Evolutionary conservation across 306 rosid species (phyloP), one percentile per base, ranked within the genome.

Genomic region (Acacia acuminata): DNA sequence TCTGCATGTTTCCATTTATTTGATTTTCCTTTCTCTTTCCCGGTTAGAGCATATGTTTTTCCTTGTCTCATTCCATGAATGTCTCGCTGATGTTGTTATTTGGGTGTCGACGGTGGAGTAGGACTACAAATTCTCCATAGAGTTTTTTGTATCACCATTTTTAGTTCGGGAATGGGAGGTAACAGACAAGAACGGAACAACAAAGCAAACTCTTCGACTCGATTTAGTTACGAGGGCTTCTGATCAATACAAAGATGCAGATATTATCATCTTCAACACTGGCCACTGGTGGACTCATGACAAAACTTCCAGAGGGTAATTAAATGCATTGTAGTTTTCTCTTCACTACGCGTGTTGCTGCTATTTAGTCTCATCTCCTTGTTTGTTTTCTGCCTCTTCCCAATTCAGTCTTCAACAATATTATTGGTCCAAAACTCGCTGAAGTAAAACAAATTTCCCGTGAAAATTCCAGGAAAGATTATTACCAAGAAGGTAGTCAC

Each of bases 251-350:
- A 92, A 96, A 81, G 88, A 85, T 71, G 99, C 98, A 10, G 99
- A 96, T 86, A 78, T 96, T 12, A 79, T 96, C 45, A 72, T 96
- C 79, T 96, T 96, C 83, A 96, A 96, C 91, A 94, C 99, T 22
- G 99, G 99, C 27, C 99, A 96, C 79, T 96, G 99, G 99, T 96
- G 99, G 99, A 96, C 98, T 82, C 99, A 96, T 87, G 98, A 92
- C 1, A 96, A 96, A 85, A 96, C 99, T 61, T 83, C 99, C 34
- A 89, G 56, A 87, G 99, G 99, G 99, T 93, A 85, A 30, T 64
- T 64, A 14, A 79, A 70, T 32, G 8, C 50, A 48, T 38, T 43
- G 3, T 76, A 51, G 55, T 20, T 58, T 43, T 43, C 17, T 7
- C 11, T 48, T 55, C 69, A 1, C 1, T 42, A 34, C 38, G 53